Percentiles rank a stretch among this genome's conserved stretches.
Conservation (phyloP, 163 green algal species). For the Chloromonas sp. region DNA sequence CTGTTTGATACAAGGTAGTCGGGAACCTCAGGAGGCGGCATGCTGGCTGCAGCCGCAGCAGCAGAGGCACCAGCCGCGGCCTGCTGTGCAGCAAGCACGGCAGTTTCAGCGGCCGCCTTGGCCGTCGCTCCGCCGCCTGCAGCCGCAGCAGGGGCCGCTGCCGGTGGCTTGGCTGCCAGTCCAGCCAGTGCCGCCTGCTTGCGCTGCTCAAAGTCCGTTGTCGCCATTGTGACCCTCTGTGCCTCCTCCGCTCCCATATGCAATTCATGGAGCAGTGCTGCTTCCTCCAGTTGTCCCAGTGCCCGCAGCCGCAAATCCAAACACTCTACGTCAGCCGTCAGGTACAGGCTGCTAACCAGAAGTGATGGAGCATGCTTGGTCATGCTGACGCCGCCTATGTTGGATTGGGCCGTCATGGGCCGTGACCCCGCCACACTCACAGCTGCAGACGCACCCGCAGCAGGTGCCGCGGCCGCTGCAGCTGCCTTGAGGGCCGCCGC, state of each 20-base stretch:
- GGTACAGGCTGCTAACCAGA: conserved; percentile 28
- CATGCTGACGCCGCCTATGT: not conserved
- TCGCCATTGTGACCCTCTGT: conserved; percentile 4
- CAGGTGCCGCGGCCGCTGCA: not conserved
- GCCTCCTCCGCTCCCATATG: conserved; percentile 23
- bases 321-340: conserved; percentile 25
- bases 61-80: conserved; percentile 1
- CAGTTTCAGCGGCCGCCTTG: conserved; percentile 9
- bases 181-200: not conserved
- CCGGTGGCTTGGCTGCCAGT: not conserved
- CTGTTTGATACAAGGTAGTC: not conserved
- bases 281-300: conserved; percentile 38
- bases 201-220: not conserved
- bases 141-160: not conserved
- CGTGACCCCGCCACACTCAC: not conserved
- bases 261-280: conserved; percentile 29
- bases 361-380: not conserved
- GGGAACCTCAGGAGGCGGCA: not conserved
- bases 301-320: conserved; percentile 47
- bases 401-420: not conserved
- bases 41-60: not conserved
- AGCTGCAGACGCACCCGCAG: too few species aligned
- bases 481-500: conserved; percentile 27
- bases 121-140: not conserved
- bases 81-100: not conserved